Percentiles rank a stretch among this genome's conserved stretches.
Conservation (phyloP, 2,329 filamentous ascomycete genomes). For the Trichoderma sp. region DNA sequence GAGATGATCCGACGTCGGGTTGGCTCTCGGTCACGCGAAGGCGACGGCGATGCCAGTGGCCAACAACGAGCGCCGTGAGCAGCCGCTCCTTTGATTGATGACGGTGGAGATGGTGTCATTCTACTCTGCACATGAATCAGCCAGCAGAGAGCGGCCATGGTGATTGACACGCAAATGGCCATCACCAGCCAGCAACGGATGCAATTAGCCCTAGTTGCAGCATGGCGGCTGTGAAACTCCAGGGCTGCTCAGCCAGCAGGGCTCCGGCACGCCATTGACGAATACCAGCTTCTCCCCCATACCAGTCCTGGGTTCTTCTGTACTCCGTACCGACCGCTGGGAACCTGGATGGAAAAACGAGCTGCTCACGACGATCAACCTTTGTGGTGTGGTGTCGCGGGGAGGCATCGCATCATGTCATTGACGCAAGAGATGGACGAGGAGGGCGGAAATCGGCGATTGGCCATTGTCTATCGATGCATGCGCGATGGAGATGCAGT, state of each 20-base stretch:
- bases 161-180: too few relatives aligned
- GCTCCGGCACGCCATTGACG: too few relatives aligned
- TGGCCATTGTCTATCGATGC: not conserved
- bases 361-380: too few relatives aligned
- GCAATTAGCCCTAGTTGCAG: too few relatives aligned
- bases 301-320: too few relatives aligned
- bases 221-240: too few relatives aligned
- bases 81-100: conserved; percentile 9
- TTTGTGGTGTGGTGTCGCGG: too few relatives aligned
- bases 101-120: conserved; percentile 18
- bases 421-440: not conserved
- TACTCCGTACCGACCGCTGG: too few relatives aligned
- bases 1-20: conserved; percentile 61
- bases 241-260: too few relatives aligned
- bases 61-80: conserved; percentile 19
- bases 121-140: conserved; percentile 28
- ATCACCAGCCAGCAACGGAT: too few relatives aligned
- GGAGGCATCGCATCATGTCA: not conserved
- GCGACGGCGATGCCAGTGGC: conserved; percentile 12
- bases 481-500: not conserved
- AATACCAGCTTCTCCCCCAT: too few relatives aligned
- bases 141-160: not conserved
- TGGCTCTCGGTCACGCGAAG: conserved; percentile 29
- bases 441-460: not conserved
- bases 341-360: too few relatives aligned